Conservation (phyloP, 208 protist species). For the Leishmania arabica region DNA sequence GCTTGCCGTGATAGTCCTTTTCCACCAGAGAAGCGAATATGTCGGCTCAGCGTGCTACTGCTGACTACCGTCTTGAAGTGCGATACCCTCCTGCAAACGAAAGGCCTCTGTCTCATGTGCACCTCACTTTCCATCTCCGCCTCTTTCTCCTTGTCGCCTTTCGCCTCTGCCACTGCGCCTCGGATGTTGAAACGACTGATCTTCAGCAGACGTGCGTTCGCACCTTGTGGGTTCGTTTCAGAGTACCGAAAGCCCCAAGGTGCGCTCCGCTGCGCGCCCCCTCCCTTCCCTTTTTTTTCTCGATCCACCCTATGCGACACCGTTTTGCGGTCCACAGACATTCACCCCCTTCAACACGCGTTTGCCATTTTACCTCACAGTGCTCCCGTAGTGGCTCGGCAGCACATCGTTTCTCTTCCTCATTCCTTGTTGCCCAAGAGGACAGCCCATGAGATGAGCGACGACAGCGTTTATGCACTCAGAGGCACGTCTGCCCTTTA, state of each 20-base stretch:
- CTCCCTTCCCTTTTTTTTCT: no score
- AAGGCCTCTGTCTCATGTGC: neutral
- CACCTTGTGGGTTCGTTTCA: neutral
- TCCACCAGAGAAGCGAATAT: neutral
- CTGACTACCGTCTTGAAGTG: neutral
- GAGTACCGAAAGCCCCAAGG: neutral
- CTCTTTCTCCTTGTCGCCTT: neutral
- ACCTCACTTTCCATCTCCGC: neutral
- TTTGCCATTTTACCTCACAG: neutral
- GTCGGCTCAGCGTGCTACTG: neutral
- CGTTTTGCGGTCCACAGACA: neutral
- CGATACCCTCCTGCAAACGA: neutral
- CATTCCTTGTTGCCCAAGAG: neutral
- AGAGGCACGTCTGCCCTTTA: conserved; percentile 77
- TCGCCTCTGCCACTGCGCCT: neutral
- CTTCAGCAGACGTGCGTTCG: neutral
- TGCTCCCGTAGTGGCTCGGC: neutral
- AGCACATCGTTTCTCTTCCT: neutral
- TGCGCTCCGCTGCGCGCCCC: neutral
- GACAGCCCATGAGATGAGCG: conserved; percentile 25
- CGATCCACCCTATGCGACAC: neutral
- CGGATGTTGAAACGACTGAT: neutral
- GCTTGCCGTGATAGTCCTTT: neutral
- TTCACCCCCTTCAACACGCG: neutral
- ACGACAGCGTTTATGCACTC: conserved; percentile 70